Base-by-base conservation (phyloP, 192 early-diverging fungal genomes). In the Coemansia brasiliensis region DNA sequence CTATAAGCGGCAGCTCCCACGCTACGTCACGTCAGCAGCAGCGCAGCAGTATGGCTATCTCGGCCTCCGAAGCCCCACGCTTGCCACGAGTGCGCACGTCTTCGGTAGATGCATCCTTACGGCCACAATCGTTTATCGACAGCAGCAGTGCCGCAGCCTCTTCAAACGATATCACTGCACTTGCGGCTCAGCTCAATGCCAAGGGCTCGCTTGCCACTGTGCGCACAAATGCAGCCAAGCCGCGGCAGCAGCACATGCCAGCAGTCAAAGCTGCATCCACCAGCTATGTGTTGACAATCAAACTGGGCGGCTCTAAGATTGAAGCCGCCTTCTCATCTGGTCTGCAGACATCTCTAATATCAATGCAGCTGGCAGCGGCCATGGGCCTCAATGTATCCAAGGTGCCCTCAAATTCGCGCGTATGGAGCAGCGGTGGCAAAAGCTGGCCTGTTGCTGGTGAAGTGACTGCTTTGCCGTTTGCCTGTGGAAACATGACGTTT, bases 401-500 rank as follows among this genome's bases (percentile, higher is more conserved):
- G 5, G 59, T 60, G 7, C 55, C 73, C 2, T 12, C 44, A 26
- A 67, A 64, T 50, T 22, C 63, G 16, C 67, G 73, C 15, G 73
- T 76, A 40, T 76, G 73, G 73, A 61, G 54, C 60, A 64, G 55
- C 49, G 45, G 55, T 52, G 73, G 67, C 1, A 66, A 61, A 39
- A 76, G 67, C 67, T 76, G 73, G 73, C 54, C 59, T 0, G 56
- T 69, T 7, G 56, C 66, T 20, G 73, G 73, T 52, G 61, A 76
- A 46, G 67, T 76, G 27, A 39, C 42, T 1, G 67, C 54, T 20
- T 21, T 76, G 67, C 73, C 73, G 56, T 76, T 76, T 66, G 73
- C 69, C 5, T 76, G 73, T 56, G 73, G 73, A 42, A 76, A 76
- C 40, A 68, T 69, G 63, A 54, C 73, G 11, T 76, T 76, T 52